phyloP scores from a whole-genome alignment of 1,284 basidiomycete genomes.

The Heterobasidion annosum region DNA sequence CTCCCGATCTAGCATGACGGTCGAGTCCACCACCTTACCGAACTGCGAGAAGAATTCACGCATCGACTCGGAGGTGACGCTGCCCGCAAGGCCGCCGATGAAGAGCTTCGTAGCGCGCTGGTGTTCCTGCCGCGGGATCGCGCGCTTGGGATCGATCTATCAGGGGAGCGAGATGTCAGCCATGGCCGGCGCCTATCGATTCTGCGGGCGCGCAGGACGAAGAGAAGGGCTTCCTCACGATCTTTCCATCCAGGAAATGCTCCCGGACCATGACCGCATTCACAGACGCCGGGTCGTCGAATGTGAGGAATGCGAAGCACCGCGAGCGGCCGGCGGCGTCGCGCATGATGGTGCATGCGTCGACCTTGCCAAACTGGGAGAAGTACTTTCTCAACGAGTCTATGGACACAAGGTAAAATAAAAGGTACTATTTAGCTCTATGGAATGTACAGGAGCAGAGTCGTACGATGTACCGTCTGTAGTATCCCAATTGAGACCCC shows the following conservation, averaged over 20 bases:
- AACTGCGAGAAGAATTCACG: conserved; percentile 86
- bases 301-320: conserved; percentile 92
- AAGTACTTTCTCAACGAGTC: conserved; percentile 83
- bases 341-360: conserved; percentile 93
- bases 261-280: conserved; percentile 86
- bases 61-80: conserved; percentile 91
- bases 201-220: neutral
- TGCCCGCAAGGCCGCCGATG: conserved; percentile 88
- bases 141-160: conserved; percentile 98
- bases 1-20: conserved; percentile 97
- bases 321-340: conserved; percentile 85
- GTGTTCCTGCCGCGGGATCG: conserved; percentile 93
- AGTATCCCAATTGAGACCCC: conserved; percentile 95
- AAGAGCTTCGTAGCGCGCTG: conserved; percentile 90
- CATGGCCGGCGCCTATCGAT: neutral
- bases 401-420: conserved; percentile 19
- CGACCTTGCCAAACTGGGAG: conserved; percentile 83
- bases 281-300: conserved; percentile 79
- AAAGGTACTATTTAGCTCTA: conserved; percentile 27
- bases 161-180: neutral
- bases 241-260: conserved; percentile 90
- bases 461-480: conserved; percentile 70
- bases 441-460: conserved; percentile 21
- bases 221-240: conserved; percentile 35
- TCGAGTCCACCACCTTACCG: conserved; percentile 93